Base-by-base conservation (phyloP, 192 early-diverging fungal species). In the Backusella tuberculispora region DNA sequence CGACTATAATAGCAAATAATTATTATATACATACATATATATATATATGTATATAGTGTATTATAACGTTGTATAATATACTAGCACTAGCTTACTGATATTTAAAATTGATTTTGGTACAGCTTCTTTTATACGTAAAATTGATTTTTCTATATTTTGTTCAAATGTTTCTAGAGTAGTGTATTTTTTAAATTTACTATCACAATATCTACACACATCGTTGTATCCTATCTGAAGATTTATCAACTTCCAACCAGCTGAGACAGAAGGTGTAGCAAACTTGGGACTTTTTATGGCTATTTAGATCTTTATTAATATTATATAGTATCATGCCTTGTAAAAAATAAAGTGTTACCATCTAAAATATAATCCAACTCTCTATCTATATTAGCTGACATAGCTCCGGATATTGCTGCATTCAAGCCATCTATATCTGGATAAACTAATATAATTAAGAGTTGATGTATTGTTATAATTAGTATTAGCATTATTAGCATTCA, bases 321-420 rank as follows among this genome's bases (percentile, higher is more conserved):
- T 34, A 34, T 34, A 34, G 0, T 34, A 34, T 1, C 29, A 1
- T 2, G 29, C 29, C 2, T 34, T 34, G 2, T 34, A 1, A 2
- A 34, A 34, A 34, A 34, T 34, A 3, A 53, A 4, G 2, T 9
- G 19, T 19, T 53, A 53, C 50, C 50, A 19, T 17, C 50, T 17
- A 53, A 7, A 53, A 53, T 17, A 53, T 24, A 19, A 53, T 24
- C 8, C 3, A 53, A 0, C 7, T 53, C 50, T 9, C 19, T 19
- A 6, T 53, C n/a, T 53, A 53, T 19, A 53, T 19, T 19, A 9
- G 19, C 19, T 2, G n/a, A 53, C 50, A 53, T 53, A 3, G 50
- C 50, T 53, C 50, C 50, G 19, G n/a, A 19, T 21, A 53, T 53
- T 53, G n/a, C 50, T 53, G 50, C 50, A 24, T 53, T 53, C 50